Conservation (phyloP, 352 stramenopile genomes). For the Thraustochytrium striatum region DNA sequence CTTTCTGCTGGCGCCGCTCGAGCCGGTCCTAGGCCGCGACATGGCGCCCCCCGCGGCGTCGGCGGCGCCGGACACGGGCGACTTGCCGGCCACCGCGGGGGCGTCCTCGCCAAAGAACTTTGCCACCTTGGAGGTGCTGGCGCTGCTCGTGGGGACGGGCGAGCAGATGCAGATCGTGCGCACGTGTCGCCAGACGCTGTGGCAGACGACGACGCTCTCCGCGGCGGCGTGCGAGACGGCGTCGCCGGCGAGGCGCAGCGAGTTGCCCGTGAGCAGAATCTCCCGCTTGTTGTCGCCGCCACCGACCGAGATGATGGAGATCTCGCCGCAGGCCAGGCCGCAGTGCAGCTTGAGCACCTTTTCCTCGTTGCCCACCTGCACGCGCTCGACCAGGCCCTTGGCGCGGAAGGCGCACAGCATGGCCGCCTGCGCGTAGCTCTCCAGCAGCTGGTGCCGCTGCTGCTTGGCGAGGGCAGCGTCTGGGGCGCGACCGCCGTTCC, state of each 20-base stretch:
- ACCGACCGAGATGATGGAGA: conserved; percentile 34
- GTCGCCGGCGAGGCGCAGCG: conserved; percentile 4
- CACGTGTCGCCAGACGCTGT: conserved; percentile 27
- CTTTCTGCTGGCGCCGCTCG: too few species aligned
- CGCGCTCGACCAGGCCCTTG: conserved; percentile 17
- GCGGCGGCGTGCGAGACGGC: conserved; percentile 1
- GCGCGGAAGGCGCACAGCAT: conserved; percentile 30
- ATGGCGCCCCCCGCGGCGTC: too few species aligned
- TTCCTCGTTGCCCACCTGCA: conserved; percentile 37
- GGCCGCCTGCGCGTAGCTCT: conserved; percentile 42
- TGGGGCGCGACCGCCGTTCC: too few species aligned
- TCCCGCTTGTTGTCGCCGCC: conserved; percentile 9
- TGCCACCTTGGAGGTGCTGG: neutral
- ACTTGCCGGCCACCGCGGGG: too few species aligned
- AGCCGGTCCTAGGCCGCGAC: too few species aligned
- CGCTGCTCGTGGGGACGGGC: too few species aligned
- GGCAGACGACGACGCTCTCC: conserved; percentile 22
- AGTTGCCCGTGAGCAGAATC: conserved; percentile 26
- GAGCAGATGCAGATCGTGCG: conserved; percentile 26
- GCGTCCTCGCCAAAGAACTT: neutral
- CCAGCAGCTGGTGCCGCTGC: conserved; percentile 34
- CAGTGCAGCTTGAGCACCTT: conserved; percentile 26
- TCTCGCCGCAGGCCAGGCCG: conserved; percentile 21
- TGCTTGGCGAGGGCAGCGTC: neutral
- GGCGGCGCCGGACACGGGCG: too few species aligned